Base-by-base conservation (phyloP, 1,284 basidiomycete species). In the Schizopora paradoxa region DNA sequence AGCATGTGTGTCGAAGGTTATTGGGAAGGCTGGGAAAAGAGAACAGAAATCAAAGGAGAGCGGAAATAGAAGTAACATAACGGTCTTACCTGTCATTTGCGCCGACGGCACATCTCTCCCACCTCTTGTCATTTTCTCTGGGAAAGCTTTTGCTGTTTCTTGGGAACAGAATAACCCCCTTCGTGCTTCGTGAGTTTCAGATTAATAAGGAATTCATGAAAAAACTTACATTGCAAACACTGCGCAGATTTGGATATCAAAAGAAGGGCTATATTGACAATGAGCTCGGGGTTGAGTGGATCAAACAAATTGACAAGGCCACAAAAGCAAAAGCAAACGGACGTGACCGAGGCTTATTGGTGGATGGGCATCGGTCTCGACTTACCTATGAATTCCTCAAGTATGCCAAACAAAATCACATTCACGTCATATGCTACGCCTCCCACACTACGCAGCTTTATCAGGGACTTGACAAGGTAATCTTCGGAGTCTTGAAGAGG, bases 391-490 rank as follows among this genome's bases (percentile, higher is more conserved):
- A 11, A n/a, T 41, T 41, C 19, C 39, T 41, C 23, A 11, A 28
- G 14, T 41, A 5, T 19, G 27, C 25, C n/a, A 23, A 21, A 14
- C 13, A 41, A 16, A 41, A 41, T 7, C 27, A 41, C 21, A 41
- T 41, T 14, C 39, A 41, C 31, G 39, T 28, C 13, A 3, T 41
- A 2, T 41, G 22, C 26, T 41, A 41, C 13, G 25, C 39, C 22
- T 41, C 39, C 18, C 39, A 41, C 31, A 41, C 23, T n/a, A 41
- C 39, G 18, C 39, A 41, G 18, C 14, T 41, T 27, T 41, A 41
- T 18, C 39, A 41, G 21, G 39, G 26, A 5, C 26, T 41, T 6
- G 39, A 41, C 31, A 28, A 28, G 27, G 39, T 41, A 5, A 28
- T 41, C 4, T 41, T 41, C 26, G 11, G 23, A 18, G 26, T 28